Conservation (phyloP, 2,329 filamentous ascomycete species). For the Zasmidium cellare region DNA sequence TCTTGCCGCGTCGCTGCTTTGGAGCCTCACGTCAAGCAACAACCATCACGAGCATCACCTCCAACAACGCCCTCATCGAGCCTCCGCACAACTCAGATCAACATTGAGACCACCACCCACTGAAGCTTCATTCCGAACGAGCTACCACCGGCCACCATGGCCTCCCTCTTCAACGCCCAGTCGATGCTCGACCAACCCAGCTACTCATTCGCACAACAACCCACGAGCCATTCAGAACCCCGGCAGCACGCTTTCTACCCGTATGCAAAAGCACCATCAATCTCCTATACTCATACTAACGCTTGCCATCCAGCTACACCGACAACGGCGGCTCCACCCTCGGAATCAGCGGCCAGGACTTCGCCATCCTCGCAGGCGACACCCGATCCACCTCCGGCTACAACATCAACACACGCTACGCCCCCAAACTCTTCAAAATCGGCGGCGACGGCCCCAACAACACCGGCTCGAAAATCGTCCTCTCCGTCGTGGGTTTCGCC, state of each 20-base stretch:
- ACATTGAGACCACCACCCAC: background rate
- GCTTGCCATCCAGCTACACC: slow-evolving; percentile 67
- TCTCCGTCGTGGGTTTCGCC: slow-evolving; percentile 93
- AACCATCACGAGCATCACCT: slow-evolving; percentile 11
- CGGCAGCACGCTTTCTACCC: slow-evolving; percentile 87
- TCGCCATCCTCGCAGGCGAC: slow-evolving; percentile 95
- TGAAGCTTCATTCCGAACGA: background rate
- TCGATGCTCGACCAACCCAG: slow-evolving; percentile 55
- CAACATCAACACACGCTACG: slow-evolving; percentile 97
- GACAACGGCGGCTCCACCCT: slow-evolving; percentile 97
- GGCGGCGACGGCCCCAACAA: slow-evolving; percentile 86
- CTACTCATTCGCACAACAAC: slow-evolving; percentile 61
- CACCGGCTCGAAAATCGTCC: slow-evolving; percentile 79
- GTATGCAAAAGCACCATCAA: slow-evolving; percentile 55
- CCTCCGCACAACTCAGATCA: slow-evolving; percentile 2
- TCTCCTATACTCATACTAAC: slow-evolving; percentile 4
- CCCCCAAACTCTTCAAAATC: slow-evolving; percentile 96
- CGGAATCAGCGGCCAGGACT: slow-evolving; percentile 89
- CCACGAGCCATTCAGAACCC: slow-evolving; percentile 42
- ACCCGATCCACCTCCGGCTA: slow-evolving; percentile 94
- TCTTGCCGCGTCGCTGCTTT: slow-evolving; percentile 19
- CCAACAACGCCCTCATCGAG: slow-evolving; percentile 4
- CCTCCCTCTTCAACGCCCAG: slow-evolving; percentile 53
- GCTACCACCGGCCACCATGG: slow-evolving; percentile 45
- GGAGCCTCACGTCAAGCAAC: slow-evolving; percentile 16